A percentile compares a stretch with the other conserved stretches of the same genome.
phyloP scores from a whole-genome alignment of 2,329 filamentous ascomycete genomes.

The Colletotrichum nymphaeae region DNA sequence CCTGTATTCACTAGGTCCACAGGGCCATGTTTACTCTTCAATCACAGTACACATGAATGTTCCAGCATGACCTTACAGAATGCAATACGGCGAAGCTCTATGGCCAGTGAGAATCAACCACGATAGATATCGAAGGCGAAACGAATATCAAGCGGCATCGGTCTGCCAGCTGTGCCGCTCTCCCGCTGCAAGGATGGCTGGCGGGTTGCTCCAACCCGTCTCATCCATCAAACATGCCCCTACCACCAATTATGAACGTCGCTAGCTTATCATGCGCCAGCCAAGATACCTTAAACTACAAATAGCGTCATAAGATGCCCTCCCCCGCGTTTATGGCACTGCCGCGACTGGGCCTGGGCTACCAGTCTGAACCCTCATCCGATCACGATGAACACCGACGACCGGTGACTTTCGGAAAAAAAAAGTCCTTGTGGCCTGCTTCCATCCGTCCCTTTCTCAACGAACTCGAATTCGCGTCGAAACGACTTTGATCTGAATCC shows the following conservation, averaged over 20 bases:
- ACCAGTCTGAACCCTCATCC: background rate
- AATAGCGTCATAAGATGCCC: constrained; percentile 22
- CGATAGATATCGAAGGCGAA: background rate
- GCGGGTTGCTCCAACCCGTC: background rate
- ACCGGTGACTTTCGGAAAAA: background rate
- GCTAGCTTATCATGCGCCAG: constrained; percentile 21
- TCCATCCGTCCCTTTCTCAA: background rate
- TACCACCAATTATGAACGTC: constrained; percentile 14
- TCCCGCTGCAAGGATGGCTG: constrained; percentile 22
- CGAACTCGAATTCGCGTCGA: background rate
- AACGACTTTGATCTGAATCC: background rate
- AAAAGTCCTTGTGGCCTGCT: background rate
- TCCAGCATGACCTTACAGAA: too few relatives aligned
- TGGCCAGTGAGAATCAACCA: background rate
- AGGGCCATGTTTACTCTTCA: too few relatives aligned
- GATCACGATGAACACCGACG: background rate
- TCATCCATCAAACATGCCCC: background rate
- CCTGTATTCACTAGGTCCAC: too few relatives aligned
- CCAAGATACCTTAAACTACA: constrained; percentile 2
- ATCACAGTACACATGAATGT: too few relatives aligned
- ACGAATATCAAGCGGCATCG: background rate
- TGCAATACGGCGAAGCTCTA: background rate
- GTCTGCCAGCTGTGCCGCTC: background rate
- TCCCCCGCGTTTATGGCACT: constrained; percentile 19
- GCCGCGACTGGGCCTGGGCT: constrained; percentile 15